A percentile compares a stretch with the other conserved stretches of the same genome.
Conservation (phyloP, 768 basidiomycete genomes). For the Suillus lakei region DNA sequence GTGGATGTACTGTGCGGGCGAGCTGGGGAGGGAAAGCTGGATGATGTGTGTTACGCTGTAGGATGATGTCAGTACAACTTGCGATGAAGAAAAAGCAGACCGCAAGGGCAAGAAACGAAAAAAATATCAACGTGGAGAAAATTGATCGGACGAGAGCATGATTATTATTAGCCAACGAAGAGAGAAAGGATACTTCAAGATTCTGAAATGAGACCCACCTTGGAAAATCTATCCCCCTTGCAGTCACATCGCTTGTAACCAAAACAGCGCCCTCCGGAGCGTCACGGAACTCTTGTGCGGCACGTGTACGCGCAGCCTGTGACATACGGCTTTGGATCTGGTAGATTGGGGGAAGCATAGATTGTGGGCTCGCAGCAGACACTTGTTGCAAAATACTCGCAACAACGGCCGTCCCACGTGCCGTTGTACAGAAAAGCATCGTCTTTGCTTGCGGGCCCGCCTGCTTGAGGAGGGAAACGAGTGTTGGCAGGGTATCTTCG, state of each 20-base stretch:
- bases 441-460: slow-evolving; percentile 44
- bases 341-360: slow-evolving; percentile 42
- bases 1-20: slow-evolving; percentile 80
- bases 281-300: slow-evolving; percentile 53
- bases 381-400: slow-evolving; percentile 34
- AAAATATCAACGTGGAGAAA: background rate
- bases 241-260: slow-evolving; percentile 60
- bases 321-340: slow-evolving; percentile 64
- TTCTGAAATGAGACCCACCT: slow-evolving; percentile 39
- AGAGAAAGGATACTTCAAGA: background rate
- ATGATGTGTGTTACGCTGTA: slow-evolving; percentile 60
- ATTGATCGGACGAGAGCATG: background rate
- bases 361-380: slow-evolving; percentile 18
- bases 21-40: slow-evolving; percentile 68
- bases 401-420: slow-evolving; percentile 55
- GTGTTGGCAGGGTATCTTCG: slow-evolving; percentile 45
- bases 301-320: slow-evolving; percentile 52
- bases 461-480: slow-evolving; percentile 43
- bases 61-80: background rate
- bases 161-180: background rate
- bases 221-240: slow-evolving; percentile 73
- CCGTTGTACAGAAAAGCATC: slow-evolving; percentile 74
- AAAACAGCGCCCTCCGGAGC: slow-evolving; percentile 48
- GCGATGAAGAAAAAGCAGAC: background rate
- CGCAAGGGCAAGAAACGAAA: background rate